These are phyloP conservation scores for Suillus decipiens DNA, from an alignment of 768 basidiomycete species.

Conservation along the genomic window DNA sequence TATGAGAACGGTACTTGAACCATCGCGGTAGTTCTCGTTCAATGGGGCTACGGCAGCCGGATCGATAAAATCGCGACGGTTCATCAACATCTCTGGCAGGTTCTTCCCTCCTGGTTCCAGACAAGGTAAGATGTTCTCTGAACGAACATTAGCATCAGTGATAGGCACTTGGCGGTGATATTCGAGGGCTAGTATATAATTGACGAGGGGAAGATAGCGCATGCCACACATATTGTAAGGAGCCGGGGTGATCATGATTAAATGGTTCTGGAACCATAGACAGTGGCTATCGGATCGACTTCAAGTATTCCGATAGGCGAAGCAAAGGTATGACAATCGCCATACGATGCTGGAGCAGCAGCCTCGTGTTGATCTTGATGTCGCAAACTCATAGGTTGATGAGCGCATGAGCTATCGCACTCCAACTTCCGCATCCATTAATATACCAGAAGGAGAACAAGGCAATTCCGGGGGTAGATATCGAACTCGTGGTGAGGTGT, in stretches of 20 bases:
- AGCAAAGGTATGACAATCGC: background rate
- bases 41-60: background rate
- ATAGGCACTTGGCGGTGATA: background rate
- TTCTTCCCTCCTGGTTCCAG: background rate
- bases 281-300: background rate
- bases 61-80: background rate
- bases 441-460: conserved; percentile 3
- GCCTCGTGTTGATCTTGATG: conserved; percentile 4
- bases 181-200: background rate
- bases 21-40: background rate
- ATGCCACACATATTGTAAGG: background rate
- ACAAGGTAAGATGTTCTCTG: background rate
- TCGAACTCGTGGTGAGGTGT: conserved; percentile 4
- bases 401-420: background rate
- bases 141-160: background rate
- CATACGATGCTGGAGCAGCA: background rate
- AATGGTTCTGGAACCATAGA: background rate
- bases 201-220: background rate
- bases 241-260: background rate
- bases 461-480: background rate
- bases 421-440: background rate
- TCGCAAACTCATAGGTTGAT: background rate
- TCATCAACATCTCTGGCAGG: background rate
- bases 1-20: background rate
- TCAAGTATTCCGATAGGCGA: background rate